phyloP scores from a whole-genome alignment of 768 basidiomycete genomes.

The Leccinellum rugosiceps region DNA sequence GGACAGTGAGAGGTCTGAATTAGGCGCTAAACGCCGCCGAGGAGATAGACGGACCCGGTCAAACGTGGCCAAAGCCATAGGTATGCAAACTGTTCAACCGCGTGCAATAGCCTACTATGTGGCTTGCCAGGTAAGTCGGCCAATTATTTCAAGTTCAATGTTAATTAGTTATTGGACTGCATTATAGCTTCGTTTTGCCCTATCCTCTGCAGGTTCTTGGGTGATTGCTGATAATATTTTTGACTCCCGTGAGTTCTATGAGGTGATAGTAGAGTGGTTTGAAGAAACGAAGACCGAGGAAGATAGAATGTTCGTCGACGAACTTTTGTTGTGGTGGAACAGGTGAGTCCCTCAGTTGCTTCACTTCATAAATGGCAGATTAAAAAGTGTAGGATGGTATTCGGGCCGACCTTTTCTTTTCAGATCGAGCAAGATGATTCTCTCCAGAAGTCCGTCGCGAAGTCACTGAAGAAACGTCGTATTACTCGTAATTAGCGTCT shows the following conservation, averaged over 20 bases:
- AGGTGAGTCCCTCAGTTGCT: too few species aligned
- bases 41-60: neutral
- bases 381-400: neutral
- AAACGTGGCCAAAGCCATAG: neutral
- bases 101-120: constrained; percentile 6
- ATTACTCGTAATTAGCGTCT: neutral
- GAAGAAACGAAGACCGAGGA: neutral
- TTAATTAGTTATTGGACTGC: neutral
- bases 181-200: constrained; percentile 2
- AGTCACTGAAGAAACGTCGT: neutral
- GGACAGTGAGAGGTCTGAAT: neutral
- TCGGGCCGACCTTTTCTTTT: neutral
- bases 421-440: neutral
- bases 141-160: neutral
- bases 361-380: neutral
- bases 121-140: neutral
- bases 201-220: neutral
- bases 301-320: neutral
- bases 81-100: neutral
- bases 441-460: neutral
- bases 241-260: neutral
- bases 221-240: neutral
- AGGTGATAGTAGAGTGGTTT: constrained; percentile 1
- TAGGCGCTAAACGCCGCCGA: neutral
- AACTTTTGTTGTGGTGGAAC: neutral